These are phyloP conservation scores for Trichocomaceae sp. DNA, from an alignment of 2,329 filamentous ascomycete species.

Conservation along the genomic window DNA sequence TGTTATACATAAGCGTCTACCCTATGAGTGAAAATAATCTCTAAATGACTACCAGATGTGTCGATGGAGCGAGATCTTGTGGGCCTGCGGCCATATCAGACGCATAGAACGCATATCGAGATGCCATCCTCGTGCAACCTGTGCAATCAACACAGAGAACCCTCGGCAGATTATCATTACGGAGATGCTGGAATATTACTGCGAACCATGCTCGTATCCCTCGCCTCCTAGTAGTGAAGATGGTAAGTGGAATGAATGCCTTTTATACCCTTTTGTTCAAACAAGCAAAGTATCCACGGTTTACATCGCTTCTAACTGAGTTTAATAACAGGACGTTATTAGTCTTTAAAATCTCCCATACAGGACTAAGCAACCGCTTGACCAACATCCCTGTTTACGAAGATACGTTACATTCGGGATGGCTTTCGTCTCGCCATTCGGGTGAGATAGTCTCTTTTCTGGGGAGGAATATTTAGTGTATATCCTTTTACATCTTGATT, in stretches of 20 bases:
- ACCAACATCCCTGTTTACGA: background rate
- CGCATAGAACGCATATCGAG: constrained; percentile 3
- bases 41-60: constrained; percentile 1
- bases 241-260: background rate
- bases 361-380: background rate
- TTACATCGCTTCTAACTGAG: background rate
- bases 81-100: constrained; percentile 8
- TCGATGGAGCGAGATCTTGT: constrained; percentile 8
- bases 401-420: background rate
- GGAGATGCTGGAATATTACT: constrained; percentile 7
- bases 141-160: constrained; percentile 5
- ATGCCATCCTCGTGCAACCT: constrained; percentile 7
- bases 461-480: background rate
- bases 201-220: constrained; percentile 5
- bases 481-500: background rate
- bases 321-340: background rate
- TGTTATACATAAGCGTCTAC: background rate
- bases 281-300: background rate
- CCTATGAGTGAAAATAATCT: background rate
- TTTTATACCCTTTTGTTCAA: background rate
- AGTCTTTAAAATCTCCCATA: background rate
- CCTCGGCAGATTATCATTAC: constrained; percentile 6
- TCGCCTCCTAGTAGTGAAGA: constrained; percentile 8
- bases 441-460: background rate
- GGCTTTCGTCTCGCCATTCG: background rate